Evolutionary conservation across 1,284 basidiomycete species (phyloP).

Genomic region (Sporisorium iseilematis-ciliati): DNA sequence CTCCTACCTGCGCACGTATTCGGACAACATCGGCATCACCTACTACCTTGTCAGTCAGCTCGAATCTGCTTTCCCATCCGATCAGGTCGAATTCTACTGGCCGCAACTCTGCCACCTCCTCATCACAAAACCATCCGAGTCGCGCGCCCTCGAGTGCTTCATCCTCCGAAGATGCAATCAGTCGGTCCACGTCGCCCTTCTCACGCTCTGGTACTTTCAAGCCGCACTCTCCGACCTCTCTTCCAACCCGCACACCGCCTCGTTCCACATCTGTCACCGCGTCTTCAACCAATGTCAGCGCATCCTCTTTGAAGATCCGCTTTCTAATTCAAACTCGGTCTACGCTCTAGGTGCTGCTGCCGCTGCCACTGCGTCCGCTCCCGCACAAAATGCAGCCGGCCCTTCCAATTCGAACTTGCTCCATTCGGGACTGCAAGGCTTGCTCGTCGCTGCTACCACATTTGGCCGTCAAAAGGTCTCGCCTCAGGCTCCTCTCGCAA

Average conservation of each 20-base stretch:
- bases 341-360: constrained; percentile 31
- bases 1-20: constrained; percentile 65
- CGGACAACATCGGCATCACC: constrained; percentile 69
- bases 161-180: constrained; percentile 64
- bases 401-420: constrained; percentile 38
- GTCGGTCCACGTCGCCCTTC: constrained; percentile 65
- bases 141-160: constrained; percentile 65
- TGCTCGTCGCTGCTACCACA: constrained; percentile 64
- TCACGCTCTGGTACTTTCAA: constrained; percentile 69
- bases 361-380: constrained; percentile 1
- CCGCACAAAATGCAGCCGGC: constrained; percentile 18
- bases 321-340: constrained; percentile 39
- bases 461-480: constrained; percentile 47
- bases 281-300: constrained; percentile 93
- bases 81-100: constrained; percentile 69
- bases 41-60: constrained; percentile 67
- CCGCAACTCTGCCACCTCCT: constrained; percentile 68
- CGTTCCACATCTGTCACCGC: constrained; percentile 92
- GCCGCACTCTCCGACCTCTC: constrained; percentile 66
- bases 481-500: constrained; percentile 73
- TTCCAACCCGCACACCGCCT: constrained; percentile 75
- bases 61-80: constrained; percentile 51
- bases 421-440: constrained; percentile 18
- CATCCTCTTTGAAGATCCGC: constrained; percentile 90
- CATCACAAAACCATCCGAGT: constrained; percentile 63